A percentile compares a stretch with the other conserved stretches of the same genome.
Conservation (phyloP, 2,329 filamentous ascomycete species). For the Nigrospora oryzae region DNA sequence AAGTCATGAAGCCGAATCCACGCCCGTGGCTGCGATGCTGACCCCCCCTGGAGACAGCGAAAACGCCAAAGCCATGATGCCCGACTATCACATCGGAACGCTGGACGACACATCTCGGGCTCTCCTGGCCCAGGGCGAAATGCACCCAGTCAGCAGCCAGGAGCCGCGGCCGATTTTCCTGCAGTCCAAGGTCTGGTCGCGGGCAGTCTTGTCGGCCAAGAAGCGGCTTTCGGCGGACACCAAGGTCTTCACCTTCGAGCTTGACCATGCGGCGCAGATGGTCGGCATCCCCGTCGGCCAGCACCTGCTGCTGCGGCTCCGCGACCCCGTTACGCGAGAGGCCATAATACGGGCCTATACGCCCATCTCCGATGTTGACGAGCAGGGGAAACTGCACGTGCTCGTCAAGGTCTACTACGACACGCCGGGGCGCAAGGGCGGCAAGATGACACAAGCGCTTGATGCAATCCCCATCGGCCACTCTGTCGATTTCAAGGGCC, state of each 20-base stretch:
- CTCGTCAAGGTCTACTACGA: slow-evolving; percentile 78
- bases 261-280: slow-evolving; percentile 61
- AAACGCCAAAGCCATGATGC: slow-evolving; percentile 87
- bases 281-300: slow-evolving; percentile 78
- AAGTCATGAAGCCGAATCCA: slow-evolving; percentile 28
- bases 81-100: slow-evolving; percentile 72
- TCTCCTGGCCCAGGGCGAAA: slow-evolving; percentile 36
- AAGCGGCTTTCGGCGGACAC: slow-evolving; percentile 68
- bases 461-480: slow-evolving; percentile 66
- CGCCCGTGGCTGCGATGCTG: slow-evolving; percentile 9
- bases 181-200: slow-evolving; percentile 64
- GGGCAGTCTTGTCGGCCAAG: slow-evolving; percentile 60
- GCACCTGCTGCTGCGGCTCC: slow-evolving; percentile 76
- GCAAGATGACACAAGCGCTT: slow-evolving; percentile 75
- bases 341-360: slow-evolving; percentile 82
- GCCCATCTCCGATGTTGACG: slow-evolving; percentile 58
- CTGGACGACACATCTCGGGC: slow-evolving; percentile 53
- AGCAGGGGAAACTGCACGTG: slow-evolving; percentile 60
- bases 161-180: slow-evolving; percentile 57
- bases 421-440: slow-evolving; percentile 48
- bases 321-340: slow-evolving; percentile 61
- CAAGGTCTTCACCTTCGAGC: slow-evolving; percentile 70
- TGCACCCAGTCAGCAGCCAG: slow-evolving; percentile 21
- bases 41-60: slow-evolving; percentile 61
- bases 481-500: slow-evolving; percentile 77